Base-by-base conservation (phyloP, 768 basidiomycete genomes). In the Russula foetens region DNA sequence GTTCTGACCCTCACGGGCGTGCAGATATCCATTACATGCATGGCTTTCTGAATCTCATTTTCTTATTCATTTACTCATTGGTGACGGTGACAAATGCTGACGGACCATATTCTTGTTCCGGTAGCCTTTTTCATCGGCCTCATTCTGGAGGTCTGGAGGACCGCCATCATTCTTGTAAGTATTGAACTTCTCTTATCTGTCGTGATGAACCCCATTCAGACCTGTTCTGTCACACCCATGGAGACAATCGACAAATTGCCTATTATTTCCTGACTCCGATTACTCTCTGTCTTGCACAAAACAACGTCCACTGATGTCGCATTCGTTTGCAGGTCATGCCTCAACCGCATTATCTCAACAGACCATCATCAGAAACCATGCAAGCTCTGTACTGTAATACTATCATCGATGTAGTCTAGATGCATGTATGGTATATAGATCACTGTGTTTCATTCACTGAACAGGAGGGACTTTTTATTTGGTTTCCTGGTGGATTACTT, bases 191-290 rank as follows among this genome's bases (percentile, higher is more conserved):
- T 65, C 55, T 64, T 62, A 51, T 68, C 64, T 62, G 59, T 70
- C 29, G 56, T 67, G 80, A 82, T 82, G 81, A 80, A 74, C 73
- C 72, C 60, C 62, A 63, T 74, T 83, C 82, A 84, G 83, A 85
- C 83, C 83, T 84, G 82, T 84, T 83, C 83, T 81, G 82, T 79
- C 69, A 67, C 70, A 73, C 24, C 35, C 75, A 72, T 82, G 79
- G 77, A 78, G 82, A 83, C 68, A 79, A 79, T 71, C 64, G 63
- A 72, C 21, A 72, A 76, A 82, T 84, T 82, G 81, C 81, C 78
- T 81, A n/a, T 73, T 75, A 67, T 63, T 66, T 70, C 63, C 64
- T 62, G 50, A 52, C 19, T n/a, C 41, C 21, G 14, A 35, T 3
- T 12, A 17, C 28, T 48, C 28, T 14, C 38, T 39, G 7, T 21